phyloP scores from a whole-genome alignment of 148 eudicot species.

The Amaranthus cruentus region DNA sequence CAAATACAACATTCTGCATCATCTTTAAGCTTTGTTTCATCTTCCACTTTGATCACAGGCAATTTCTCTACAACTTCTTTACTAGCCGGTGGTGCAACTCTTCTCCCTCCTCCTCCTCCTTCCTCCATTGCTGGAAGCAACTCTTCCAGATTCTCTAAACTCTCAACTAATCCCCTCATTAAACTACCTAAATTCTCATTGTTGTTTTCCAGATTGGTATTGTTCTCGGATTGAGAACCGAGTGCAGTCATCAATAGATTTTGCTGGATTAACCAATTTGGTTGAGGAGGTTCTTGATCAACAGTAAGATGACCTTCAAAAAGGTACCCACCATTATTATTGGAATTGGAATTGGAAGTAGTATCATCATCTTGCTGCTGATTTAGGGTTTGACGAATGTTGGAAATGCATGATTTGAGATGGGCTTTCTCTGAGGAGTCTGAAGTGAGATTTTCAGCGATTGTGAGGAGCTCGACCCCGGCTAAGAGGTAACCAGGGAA shows the following conservation, averaged over 20 bases:
- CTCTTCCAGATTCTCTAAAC: constrained; percentile 31
- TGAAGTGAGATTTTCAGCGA: constrained; percentile 40
- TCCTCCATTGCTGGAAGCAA: constrained; percentile 35
- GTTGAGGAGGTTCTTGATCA: constrained; percentile 85
- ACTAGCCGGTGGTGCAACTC: constrained; percentile 80
- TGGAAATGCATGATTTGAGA: constrained; percentile 42
- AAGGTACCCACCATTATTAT: constrained; percentile 38
- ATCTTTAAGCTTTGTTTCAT: constrained; percentile 39
- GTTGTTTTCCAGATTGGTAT: constrained; percentile 5
- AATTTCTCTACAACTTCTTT: constrained; percentile 78
- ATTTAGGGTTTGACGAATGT: constrained; percentile 13
- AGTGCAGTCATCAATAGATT: constrained; percentile 49
- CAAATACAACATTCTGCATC: constrained; percentile 86
- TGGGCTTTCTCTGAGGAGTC: constrained; percentile 43
- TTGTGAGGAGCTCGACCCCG: constrained; percentile 63
- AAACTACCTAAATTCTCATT: constrained; percentile 28
- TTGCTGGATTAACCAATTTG: constrained; percentile 69
- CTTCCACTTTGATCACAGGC: constrained; percentile 56
- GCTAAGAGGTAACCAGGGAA: constrained; percentile 71
- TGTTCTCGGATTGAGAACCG: constrained; percentile 41
- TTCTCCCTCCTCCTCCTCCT: constrained; percentile 16
- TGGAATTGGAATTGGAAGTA: background rate
- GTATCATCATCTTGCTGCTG: background rate
- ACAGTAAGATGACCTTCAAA: constrained; percentile 96
- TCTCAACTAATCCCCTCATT: constrained; percentile 50